phyloP scores from a whole-genome alignment of 2,329 filamentous ascomycete genomes.

The Diaporthe longicolla region DNA sequence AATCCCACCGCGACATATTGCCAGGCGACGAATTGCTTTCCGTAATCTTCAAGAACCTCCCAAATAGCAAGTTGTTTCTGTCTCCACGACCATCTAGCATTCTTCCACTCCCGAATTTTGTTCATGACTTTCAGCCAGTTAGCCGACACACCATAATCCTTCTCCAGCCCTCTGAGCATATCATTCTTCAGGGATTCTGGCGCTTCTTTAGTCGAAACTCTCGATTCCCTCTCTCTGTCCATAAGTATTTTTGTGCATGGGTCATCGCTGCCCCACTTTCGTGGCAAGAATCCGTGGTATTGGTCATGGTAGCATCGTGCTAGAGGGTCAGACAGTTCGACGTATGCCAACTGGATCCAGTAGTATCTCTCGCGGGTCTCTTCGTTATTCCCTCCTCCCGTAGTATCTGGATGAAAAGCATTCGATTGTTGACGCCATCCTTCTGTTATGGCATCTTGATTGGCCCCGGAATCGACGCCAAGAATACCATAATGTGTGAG shows the following conservation, averaged over 20 bases:
- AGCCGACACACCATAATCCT: background rate
- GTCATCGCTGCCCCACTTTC: background rate
- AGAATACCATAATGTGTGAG: background rate
- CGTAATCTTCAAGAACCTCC: background rate
- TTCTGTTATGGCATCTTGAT: background rate
- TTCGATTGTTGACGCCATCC: background rate
- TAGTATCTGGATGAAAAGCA: background rate
- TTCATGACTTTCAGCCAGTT: background rate
- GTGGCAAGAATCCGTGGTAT: background rate
- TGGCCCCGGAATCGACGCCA: background rate
- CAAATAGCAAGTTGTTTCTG: background rate
- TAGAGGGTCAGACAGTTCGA: background rate
- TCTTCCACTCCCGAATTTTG: background rate
- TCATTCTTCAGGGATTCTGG: background rate
- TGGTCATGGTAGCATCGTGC: slow-evolving; percentile 18
- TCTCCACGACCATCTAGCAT: background rate
- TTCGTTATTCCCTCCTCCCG: background rate
- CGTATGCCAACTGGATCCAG: background rate
- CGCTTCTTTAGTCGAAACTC: background rate
- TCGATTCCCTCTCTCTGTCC: background rate
- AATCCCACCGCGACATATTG: background rate
- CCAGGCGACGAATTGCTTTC: background rate
- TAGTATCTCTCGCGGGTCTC: background rate
- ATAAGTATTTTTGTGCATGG: background rate
- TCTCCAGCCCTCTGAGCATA: background rate